Evolutionary conservation across 768 basidiomycete species (phyloP), one percentile per base, ranked within the genome.

Genomic region (Agaricus sinodeliciosus): DNA sequence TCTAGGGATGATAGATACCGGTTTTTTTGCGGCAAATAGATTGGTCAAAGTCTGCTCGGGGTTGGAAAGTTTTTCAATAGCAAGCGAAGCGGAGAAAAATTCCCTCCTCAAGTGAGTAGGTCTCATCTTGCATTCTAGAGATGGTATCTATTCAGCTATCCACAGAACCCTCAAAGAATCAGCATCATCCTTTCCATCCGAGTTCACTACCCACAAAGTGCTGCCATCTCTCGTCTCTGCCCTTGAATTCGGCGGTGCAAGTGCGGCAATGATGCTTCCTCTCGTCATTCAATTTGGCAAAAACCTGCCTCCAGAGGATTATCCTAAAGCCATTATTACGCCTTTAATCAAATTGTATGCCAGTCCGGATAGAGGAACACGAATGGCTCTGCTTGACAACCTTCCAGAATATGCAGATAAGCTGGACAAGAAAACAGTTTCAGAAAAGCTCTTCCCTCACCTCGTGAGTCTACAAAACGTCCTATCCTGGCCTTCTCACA

Each of bases 321-420:
- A 94, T 61, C 63, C 74, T 2, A 76, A 75, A 35, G 62, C 79
- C 4, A 81, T 97, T 13, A 67, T 94, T 2, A 78, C 77, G 6
- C 92, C 95, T 0, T 74, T 99, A 2, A 77, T 92, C 40, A 90
- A 86, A 65, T 74, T 97, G 35, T 98, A 78, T 60, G 79, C 86
- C 1, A 94, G 87, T 59, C 89, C 94, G 0, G 96, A 99, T 67
- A 80, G 96, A 42, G 94, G 93, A 1, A 91, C 85, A 19, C 79
- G 96, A 27, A 95, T 99, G 87, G 94, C 93, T 4, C 69, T 99
- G 43, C 76, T 98, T 13, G 94, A 98, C 49, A 84, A 85, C 50
- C 70, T 99, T 34, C 72, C 81, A 2, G 85, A 90, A 51, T 97
- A 91, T 62, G 84, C 79, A 7, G 93, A 93, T 36, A 91, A 85